phyloP scores from a whole-genome alignment of 2,329 filamentous ascomycete species.

The Alternaria ethzedia region DNA sequence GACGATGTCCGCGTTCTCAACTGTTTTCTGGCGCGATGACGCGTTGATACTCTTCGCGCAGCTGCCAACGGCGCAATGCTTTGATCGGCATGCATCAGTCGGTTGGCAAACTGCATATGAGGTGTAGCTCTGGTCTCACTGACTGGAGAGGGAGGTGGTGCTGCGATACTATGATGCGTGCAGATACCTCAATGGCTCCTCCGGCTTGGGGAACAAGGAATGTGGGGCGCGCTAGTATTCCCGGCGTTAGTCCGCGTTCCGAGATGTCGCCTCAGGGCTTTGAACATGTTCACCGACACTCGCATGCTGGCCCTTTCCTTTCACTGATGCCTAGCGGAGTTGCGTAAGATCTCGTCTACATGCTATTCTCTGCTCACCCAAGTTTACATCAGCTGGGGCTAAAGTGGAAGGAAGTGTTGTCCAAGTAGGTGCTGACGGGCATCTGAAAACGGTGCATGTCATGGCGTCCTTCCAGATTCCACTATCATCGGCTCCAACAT shows the following conservation, averaged over 20 bases:
- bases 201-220: not conserved
- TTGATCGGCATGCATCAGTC: not conserved
- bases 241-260: not conserved
- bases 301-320: not conserved
- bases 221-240: constrained; percentile 8
- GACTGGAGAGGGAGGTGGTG: not conserved
- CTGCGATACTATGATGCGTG: not conserved
- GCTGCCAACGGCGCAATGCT: not conserved
- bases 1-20: not conserved
- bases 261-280: not conserved
- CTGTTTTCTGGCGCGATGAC: not conserved
- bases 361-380: constrained; percentile 17
- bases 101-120: not conserved
- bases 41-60: not conserved
- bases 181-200: not conserved
- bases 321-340: constrained; percentile 13
- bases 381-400: constrained; percentile 24
- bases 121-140: not conserved
- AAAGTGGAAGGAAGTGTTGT: constrained; percentile 28
- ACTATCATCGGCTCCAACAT: constrained; percentile 16
- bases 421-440: constrained; percentile 15
- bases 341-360: constrained; percentile 9
- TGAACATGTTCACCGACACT: constrained; percentile 9
- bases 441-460: constrained; percentile 3
- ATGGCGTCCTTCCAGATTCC: constrained; percentile 39